Conservation (phyloP, 1,139 yeast species). For the Magnusiomyces fungicola region DNA sequence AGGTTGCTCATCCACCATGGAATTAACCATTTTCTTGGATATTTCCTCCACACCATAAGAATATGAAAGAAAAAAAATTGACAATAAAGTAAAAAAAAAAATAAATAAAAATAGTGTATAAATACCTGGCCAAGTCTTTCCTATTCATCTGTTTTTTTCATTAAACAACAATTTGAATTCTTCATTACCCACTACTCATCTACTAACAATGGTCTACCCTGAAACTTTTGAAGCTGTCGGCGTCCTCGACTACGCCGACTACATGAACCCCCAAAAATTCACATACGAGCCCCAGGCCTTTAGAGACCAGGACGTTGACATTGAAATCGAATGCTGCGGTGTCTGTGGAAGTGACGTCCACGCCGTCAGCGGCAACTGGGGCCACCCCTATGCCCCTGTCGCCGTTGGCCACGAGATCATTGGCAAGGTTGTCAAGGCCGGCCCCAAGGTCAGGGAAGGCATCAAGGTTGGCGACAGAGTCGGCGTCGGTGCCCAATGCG, state of each 20-base stretch:
- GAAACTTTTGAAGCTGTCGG: slow-evolving; percentile 1
- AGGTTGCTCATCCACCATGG: too few relatives aligned
- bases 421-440: slow-evolving; percentile 48
- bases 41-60: too few relatives aligned
- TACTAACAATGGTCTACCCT: slow-evolving; percentile 3
- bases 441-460: slow-evolving; percentile 28
- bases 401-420: slow-evolving; percentile 49
- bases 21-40: too few relatives aligned
- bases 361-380: slow-evolving; percentile 39
- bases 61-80: too few relatives aligned
- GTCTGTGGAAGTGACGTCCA: slow-evolving; percentile 57
- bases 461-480: slow-evolving; percentile 53
- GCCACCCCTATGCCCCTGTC: slow-evolving; percentile 29
- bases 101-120: too few relatives aligned
- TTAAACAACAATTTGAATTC: too few relatives aligned
- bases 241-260: neutral
- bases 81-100: too few relatives aligned
- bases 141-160: too few relatives aligned
- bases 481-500: slow-evolving; percentile 54
- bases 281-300: slow-evolving; percentile 3
- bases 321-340: slow-evolving; percentile 47
- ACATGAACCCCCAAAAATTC: neutral
- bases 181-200: too few relatives aligned
- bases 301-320: slow-evolving; percentile 33
- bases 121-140: too few relatives aligned